Evolutionary conservation across 140 eudicot species (phyloP).

Genomic region (Stevia rebaudiana): DNA sequence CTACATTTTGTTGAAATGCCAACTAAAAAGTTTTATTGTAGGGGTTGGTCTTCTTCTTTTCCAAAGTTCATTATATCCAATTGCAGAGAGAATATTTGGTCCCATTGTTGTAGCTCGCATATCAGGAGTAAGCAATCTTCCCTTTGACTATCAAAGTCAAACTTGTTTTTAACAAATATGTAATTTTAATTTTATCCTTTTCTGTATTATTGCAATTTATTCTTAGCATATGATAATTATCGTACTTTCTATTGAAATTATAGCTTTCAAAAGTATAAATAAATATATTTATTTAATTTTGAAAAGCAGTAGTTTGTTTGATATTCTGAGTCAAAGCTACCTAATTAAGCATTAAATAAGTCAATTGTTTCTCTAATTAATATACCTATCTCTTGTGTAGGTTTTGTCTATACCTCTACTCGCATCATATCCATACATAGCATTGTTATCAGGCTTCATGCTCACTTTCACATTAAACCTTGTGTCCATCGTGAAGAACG

Average conservation of each 20-base stretch:
- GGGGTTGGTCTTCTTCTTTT: slow-evolving; percentile 68
- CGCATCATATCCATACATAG: slow-evolving; percentile 58
- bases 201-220: neutral
- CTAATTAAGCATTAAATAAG: neutral
- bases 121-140: slow-evolving; percentile 52
- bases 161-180: neutral
- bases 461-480: slow-evolving; percentile 44
- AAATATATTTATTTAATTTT: neutral
- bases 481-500: slow-evolving; percentile 65
- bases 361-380: slow-evolving; percentile 4
- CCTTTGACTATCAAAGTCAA: neutral
- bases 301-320: neutral
- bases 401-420: slow-evolving; percentile 54
- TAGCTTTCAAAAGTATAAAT: neutral
- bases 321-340: neutral
- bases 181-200: neutral
- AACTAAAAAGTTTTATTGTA: slow-evolving; percentile 14
- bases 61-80: slow-evolving; percentile 60
- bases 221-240: neutral
- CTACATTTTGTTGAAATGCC: neutral
- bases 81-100: slow-evolving; percentile 44
- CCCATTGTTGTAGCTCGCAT: slow-evolving; percentile 54
- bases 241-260: neutral
- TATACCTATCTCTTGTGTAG: slow-evolving; percentile 32
- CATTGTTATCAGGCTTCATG: slow-evolving; percentile 47